Evolutionary conservation across 2,329 filamentous ascomycete species (phyloP).

Genomic region (Pezizomycotina sp.): DNA sequence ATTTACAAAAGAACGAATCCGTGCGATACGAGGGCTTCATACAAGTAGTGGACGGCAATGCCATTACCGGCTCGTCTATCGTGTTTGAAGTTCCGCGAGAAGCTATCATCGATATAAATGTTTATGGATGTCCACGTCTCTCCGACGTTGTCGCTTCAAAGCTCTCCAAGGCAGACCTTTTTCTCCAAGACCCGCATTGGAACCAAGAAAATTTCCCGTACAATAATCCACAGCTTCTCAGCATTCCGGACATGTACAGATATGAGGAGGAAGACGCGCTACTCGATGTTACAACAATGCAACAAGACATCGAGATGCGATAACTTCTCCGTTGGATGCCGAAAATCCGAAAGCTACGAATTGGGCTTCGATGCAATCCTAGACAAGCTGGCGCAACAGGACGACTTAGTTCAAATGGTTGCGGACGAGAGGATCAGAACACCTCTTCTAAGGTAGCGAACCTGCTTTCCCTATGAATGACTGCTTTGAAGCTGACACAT

Average conservation of each 20-base stretch:
- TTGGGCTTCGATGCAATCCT: too few species aligned
- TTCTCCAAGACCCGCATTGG: conserved; percentile 13
- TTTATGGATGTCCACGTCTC: too few species aligned
- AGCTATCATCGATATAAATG: too few species aligned
- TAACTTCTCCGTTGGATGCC: conserved; percentile 11
- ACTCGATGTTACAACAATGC: neutral
- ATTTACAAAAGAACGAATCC: too few species aligned
- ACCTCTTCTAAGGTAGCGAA: conserved; percentile 1
- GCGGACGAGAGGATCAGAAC: conserved; percentile 13
- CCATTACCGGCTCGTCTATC: too few species aligned
- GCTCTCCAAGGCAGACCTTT: too few species aligned
- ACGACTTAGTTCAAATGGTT: conserved; percentile 17
- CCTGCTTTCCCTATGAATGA: neutral
- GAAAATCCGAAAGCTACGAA: too few species aligned
- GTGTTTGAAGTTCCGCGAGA: too few species aligned
- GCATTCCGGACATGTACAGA: neutral
- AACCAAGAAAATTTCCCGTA: conserved; percentile 16
- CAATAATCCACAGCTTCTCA: conserved; percentile 9
- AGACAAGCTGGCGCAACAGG: conserved; percentile 2
- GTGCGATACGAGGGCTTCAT: too few species aligned
- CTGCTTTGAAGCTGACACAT: neutral
- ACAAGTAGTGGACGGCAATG: too few species aligned
- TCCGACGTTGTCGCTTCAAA: too few species aligned
- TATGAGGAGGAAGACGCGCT: conserved; percentile 12
- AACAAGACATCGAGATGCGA: conserved; percentile 5